Percentiles rank a stretch among this genome's conserved stretches.
Evolutionary conservation across 2,329 filamentous ascomycete species (phyloP).

Genomic region (Pezicula neosporulosa): DNA sequence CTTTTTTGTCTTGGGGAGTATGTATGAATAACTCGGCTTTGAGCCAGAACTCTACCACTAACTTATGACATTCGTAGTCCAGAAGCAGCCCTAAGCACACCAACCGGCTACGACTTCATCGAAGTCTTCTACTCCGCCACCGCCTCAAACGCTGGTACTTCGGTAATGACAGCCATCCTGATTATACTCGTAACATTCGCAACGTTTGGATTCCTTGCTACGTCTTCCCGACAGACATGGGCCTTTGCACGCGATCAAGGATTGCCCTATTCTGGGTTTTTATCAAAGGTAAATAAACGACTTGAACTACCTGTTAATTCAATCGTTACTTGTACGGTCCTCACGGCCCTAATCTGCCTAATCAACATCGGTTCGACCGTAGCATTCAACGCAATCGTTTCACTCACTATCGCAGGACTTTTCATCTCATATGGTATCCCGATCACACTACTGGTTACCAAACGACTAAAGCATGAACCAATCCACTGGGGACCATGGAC

Average conservation of each 20-base stretch:
- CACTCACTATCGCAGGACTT: slow-evolving; percentile 37
- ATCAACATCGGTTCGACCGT: slow-evolving; percentile 38
- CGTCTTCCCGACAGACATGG: slow-evolving; percentile 38
- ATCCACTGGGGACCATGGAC: slow-evolving; percentile 18
- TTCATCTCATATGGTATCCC: slow-evolving; percentile 40
- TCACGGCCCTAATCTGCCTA: slow-evolving; percentile 30
- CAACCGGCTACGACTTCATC: slow-evolving; percentile 53
- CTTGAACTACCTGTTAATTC: slow-evolving; percentile 17
- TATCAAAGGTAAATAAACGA: slow-evolving; percentile 13
- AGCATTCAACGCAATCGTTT: slow-evolving; percentile 43
- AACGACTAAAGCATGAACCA: slow-evolving; percentile 28
- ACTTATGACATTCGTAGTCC: not conserved
- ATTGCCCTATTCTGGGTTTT: not conserved
- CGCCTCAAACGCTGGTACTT: slow-evolving; percentile 32
- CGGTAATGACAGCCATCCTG: slow-evolving; percentile 20
- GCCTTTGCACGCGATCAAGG: slow-evolving; percentile 40
- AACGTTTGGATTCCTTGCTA: slow-evolving; percentile 31
- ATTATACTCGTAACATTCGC: slow-evolving; percentile 32
- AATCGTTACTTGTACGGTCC: slow-evolving; percentile 25
- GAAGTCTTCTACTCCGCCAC: slow-evolving; percentile 47
- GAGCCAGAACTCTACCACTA: too few relatives aligned
- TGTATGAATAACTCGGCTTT: too few relatives aligned
- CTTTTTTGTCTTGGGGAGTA: slow-evolving; percentile 40
- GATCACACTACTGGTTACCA: slow-evolving; percentile 36
- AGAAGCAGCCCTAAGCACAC: slow-evolving; percentile 40